Evolutionary conservation across 2,329 filamentous ascomycete genomes (phyloP).

Genomic region (Aspergillaceae sp.): DNA sequence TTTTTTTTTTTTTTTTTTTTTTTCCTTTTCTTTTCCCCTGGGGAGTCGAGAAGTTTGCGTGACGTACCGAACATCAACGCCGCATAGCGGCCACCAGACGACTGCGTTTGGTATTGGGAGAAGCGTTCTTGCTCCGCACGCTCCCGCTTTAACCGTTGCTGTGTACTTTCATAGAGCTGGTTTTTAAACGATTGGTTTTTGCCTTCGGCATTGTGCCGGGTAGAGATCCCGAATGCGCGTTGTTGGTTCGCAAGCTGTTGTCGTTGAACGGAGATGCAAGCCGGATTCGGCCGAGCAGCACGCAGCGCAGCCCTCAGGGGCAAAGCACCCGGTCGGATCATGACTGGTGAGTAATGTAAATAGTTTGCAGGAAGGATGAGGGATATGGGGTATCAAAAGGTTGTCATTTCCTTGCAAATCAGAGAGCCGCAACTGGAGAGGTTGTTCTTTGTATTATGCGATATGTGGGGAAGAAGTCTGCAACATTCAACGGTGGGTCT

Average conservation of each 20-base stretch:
- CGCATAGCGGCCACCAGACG: conserved; percentile 29
- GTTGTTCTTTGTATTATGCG: too few relatives aligned
- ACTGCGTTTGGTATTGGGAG: conserved; percentile 36
- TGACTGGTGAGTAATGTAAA: conserved; percentile 1
- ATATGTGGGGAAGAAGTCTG: too few relatives aligned
- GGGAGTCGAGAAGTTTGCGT: neutral
- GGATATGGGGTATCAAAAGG: too few relatives aligned
- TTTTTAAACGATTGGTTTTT: conserved; percentile 46
- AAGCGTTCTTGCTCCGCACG: conserved; percentile 48
- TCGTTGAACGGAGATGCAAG: neutral
- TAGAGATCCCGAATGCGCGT: conserved; percentile 16
- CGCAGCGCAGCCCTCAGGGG: conserved; percentile 5
- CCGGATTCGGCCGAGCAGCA: conserved; percentile 1
- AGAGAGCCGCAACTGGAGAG: too few relatives aligned
- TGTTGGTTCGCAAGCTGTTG: conserved; percentile 6
- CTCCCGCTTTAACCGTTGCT: conserved; percentile 50
- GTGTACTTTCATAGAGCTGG: conserved; percentile 55
- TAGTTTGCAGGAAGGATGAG: too few relatives aligned
- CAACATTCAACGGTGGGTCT: too few relatives aligned
- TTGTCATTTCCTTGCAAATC: too few relatives aligned
- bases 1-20: too few relatives aligned
- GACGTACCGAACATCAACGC: conserved; percentile 29
- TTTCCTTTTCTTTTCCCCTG: neutral
- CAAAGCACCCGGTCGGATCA: conserved; percentile 14
- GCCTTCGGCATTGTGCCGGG: conserved; percentile 15